These are phyloP conservation scores for Coniochaeta sp. DNA, from an alignment of 2,329 filamentous ascomycete species.

Conservation along the genomic window DNA sequence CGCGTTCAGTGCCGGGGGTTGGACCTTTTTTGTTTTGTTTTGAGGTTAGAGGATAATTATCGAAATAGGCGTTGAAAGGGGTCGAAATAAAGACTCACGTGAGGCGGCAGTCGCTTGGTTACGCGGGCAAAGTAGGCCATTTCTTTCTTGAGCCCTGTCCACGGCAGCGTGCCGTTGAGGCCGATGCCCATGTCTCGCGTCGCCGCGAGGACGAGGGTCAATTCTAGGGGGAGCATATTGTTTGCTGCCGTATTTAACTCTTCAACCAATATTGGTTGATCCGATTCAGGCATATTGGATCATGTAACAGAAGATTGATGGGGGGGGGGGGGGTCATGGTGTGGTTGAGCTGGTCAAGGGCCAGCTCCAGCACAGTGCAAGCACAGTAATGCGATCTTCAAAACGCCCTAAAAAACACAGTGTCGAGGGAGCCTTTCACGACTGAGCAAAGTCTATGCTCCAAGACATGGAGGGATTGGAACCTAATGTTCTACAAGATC, in stretches of 20 bases:
- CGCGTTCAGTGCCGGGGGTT: constrained; percentile 48
- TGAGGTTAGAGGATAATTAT: too few species aligned
- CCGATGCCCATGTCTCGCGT: constrained; percentile 91
- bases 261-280: background rate
- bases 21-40: constrained; percentile 15
- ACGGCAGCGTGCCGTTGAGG: constrained; percentile 69
- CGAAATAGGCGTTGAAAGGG: background rate
- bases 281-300: background rate
- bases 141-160: constrained; percentile 81
- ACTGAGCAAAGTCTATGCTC: background rate
- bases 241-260: background rate
- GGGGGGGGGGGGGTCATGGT: background rate
- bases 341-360: background rate
- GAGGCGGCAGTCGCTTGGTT: constrained; percentile 57
- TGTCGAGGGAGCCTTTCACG: background rate
- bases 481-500: background rate
- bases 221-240: constrained; percentile 32
- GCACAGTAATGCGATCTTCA: background rate
- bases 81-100: constrained; percentile 7
- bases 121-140: constrained; percentile 94
- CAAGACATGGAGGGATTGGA: background rate
- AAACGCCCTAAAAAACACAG: too few species aligned
- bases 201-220: constrained; percentile 91
- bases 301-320: background rate
- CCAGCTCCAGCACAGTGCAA: background rate